Conservation (phyloP, 257 asterid genomes). For the Handroanthus guayacan region DNA sequence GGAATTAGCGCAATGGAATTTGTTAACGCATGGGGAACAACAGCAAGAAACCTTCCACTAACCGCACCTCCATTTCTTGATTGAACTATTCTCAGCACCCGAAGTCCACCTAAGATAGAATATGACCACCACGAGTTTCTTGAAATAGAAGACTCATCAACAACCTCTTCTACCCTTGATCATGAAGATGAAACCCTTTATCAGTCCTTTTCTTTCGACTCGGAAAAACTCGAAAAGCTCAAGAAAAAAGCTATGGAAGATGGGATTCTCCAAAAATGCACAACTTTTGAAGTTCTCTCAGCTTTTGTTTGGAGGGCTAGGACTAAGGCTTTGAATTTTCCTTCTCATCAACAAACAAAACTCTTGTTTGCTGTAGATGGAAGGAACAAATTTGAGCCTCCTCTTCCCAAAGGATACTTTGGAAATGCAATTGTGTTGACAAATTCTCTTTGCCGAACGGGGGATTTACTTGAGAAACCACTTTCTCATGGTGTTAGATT, state of each 20-base stretch:
- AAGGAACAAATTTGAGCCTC: conserved; percentile 48
- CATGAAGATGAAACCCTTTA: conserved; percentile 40
- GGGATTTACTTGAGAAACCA: conserved; percentile 48
- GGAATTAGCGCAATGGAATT: conserved; percentile 58
- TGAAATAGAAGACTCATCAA: conserved; percentile 51
- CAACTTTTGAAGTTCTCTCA: conserved; percentile 61
- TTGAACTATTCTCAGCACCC: conserved; percentile 47
- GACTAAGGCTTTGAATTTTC: conserved; percentile 45
- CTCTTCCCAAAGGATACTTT: conserved; percentile 53
- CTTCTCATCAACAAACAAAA: conserved; percentile 48
- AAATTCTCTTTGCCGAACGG: conserved; percentile 43
- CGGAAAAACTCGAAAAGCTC: conserved; percentile 46
- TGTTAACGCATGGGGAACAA: conserved; percentile 55
- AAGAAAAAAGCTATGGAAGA: conserved; percentile 47
- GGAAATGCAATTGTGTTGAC: conserved; percentile 56
- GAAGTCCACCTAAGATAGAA: conserved; percentile 46
- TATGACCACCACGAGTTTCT: conserved; percentile 48
- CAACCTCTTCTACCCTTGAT: conserved; percentile 31
- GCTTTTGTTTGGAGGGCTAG: conserved; percentile 60
- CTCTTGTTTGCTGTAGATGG: conserved; percentile 60
- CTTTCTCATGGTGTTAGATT: conserved; percentile 48
- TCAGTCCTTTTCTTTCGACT: conserved; percentile 52
- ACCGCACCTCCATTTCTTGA: conserved; percentile 49
- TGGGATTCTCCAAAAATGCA: conserved; percentile 43
- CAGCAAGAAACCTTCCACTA: conserved; percentile 48